Base-by-base conservation (phyloP, 108 stramenopile genomes). In the Conticribra guillardii region DNA sequence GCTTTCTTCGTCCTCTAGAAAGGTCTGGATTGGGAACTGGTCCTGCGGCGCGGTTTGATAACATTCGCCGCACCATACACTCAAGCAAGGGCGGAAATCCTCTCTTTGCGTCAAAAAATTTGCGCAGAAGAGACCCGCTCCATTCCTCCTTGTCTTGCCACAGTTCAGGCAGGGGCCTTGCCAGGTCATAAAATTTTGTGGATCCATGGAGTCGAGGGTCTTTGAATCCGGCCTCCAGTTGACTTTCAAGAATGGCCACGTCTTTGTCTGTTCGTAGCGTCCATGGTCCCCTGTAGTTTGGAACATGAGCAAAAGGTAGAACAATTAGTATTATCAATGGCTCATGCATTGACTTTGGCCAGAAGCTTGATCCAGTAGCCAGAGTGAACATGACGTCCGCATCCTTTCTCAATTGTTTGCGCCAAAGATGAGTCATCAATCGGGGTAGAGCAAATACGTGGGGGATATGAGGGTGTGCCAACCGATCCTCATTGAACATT, bases 181-280 rank as follows among this genome's bases (percentile, higher is more conserved):
- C 71, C 69, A 69, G 17, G 18, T 58, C 48, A 64, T 30, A 71
- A 69, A 89, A 55, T 85, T 84, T 16, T 57, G 67, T 57, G 82
- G 80, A 34, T 64, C 53, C 49, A 85, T 76, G 17, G 33, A 37
- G 16, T 60, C 18, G 29, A 23, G n/a, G 27, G 44, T 52, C 55
- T 41, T 29, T 24, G 54, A 34, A 55, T 23, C 33, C 45, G 30
- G 53, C n/a, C 23, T 30, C 57, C 80, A 85, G 18, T 27, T 7
- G 3, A 5, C 29, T 46, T 77, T 73, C 30, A 32, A 64, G 7
- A 22, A 48, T 5, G 2, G 22, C 21, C 29, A 46, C 9, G 2
- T 64, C 44, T 21, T 23, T 26, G 32, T 67, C 50, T 3, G 32
- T 32, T 37, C 26, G 17, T 1, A 54, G n/a, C 15, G 30, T 44